phyloP scores from a whole-genome alignment of 2,329 filamentous ascomycete genomes.

The Aureobasidium mangrovei region DNA sequence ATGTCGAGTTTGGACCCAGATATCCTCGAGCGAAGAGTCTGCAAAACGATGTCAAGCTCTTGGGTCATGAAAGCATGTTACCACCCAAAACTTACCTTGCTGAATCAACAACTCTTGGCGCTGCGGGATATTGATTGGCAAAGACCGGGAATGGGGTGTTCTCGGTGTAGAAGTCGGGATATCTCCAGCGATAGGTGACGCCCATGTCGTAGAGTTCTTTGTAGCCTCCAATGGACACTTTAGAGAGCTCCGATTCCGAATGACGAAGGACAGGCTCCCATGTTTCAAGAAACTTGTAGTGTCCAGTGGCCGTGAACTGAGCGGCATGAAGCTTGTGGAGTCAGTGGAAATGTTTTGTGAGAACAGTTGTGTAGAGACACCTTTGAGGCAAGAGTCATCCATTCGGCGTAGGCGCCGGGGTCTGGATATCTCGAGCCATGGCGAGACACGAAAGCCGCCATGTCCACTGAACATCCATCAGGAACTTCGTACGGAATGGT shows the following conservation, averaged over 20 bases:
- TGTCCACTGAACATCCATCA: conserved; percentile 49
- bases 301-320: conserved; percentile 45
- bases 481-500: conserved; percentile 47
- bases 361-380: background rate
- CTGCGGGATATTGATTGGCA: conserved; percentile 51
- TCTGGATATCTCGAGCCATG: conserved; percentile 59
- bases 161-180: conserved; percentile 42
- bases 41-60: background rate
- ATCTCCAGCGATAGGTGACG: conserved; percentile 38
- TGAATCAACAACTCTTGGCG: conserved; percentile 49
- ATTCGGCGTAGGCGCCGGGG: conserved; percentile 49
- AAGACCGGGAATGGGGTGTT: conserved; percentile 49
- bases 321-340: conserved; percentile 42
- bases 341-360: background rate
- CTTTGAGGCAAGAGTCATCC: conserved; percentile 33
- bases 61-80: background rate
- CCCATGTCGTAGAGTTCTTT: conserved; percentile 53
- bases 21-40: conserved; percentile 54
- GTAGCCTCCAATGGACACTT: conserved; percentile 53
- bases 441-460: conserved; percentile 50
- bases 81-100: conserved; percentile 27
- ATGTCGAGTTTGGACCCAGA: conserved; percentile 47
- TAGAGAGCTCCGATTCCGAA: conserved; percentile 48
- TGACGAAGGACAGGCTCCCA: conserved; percentile 53
- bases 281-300: conserved; percentile 46